Conservation (phyloP, 73 alveolate genomes). For the Paramecium primaurelia region DNA sequence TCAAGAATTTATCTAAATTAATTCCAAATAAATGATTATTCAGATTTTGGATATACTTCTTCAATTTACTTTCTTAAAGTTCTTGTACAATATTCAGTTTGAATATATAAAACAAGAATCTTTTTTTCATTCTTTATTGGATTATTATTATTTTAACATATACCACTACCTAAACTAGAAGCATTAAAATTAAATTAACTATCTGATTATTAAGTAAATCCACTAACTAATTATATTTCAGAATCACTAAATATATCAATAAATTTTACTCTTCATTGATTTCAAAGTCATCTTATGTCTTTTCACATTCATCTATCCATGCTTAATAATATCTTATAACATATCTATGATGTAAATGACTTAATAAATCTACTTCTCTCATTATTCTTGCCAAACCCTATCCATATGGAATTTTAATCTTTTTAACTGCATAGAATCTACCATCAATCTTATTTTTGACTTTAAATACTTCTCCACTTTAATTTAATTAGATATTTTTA, state of each 20-base stretch:
- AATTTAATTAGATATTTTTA: not conserved
- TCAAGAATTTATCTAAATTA: constrained; percentile 51
- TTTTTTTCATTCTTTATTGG: not conserved
- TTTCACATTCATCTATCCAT: constrained; percentile 58
- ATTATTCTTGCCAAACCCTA: constrained; percentile 32
- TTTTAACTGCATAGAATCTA: constrained; percentile 55
- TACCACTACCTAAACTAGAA: not conserved
- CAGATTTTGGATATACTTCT: constrained; percentile 23
- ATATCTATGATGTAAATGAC: constrained; percentile 55
- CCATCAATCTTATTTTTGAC: constrained; percentile 59
- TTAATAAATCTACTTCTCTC: constrained; percentile 61
- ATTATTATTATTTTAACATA: not conserved
- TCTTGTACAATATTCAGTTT: constrained; percentile 51
- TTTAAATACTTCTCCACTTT: constrained; percentile 55
- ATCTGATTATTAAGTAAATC: not conserved
- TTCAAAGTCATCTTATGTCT: constrained; percentile 26
- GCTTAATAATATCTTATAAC: constrained; percentile 56
- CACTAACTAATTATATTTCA: constrained; percentile 31
- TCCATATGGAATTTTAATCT: constrained; percentile 52
- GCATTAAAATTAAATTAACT: constrained; percentile 25
- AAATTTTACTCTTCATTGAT: not conserved
- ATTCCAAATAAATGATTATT: constrained; percentile 43
- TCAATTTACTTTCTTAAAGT: constrained; percentile 31
- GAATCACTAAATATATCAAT: not conserved
- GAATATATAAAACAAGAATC: constrained; percentile 28